Base-by-base conservation (phyloP, 176 grass and related monocot species). In the Zea luxurians region DNA sequence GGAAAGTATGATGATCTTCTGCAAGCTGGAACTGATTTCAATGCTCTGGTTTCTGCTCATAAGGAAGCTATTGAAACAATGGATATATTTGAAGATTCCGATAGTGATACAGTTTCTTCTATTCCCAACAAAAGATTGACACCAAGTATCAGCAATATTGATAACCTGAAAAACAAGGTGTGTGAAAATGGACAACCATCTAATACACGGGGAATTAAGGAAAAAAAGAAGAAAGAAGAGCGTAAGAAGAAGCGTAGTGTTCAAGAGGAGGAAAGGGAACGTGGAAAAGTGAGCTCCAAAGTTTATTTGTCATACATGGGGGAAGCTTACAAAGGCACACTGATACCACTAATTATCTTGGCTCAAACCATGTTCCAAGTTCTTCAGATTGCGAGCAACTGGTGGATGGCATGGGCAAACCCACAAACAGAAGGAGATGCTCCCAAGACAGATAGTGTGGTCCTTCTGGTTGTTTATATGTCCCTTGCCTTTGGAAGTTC, bases 361-460 rank as follows among this genome's bases (percentile, higher is more conserved):
- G 79, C 92, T 65, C 96, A 99, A 47, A 87, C 83, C 48, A 40
- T 87, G 58, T 99, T 99, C 86, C 96, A 99, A 87, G 90, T 99
- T 63, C 90, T 99, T 81, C 96, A 99, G 81, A 91, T 99, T 81
- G 96, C 89, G 17, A 85, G 96, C 74, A 99, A 94, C 68, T 99
- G 96, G 96, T 99, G 96, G 96, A 99, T 99, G 96, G 92, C 96
- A 13, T 99, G 96, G 96, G 96, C 96, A 44, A 99, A 95, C 53
- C 96, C 96, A 42, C 91, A 94, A 86, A 92, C 88, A 35, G 83
- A 84, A 89, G 92, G 96, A 16, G 92, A 90, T 80, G 47, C 72
- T 49, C 92, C 96, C 59, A 99, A 99, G 81, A 86, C 92, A 78
- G 78, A 85, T 75, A 91, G 76, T 1, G 80, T 92, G 83, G 71